A percentile compares a stretch with the other conserved stretches of the same genome.
These are phyloP conservation scores for Termitomyces sp. DNA, from an alignment of 768 basidiomycete genomes.

Conservation along the genomic window DNA sequence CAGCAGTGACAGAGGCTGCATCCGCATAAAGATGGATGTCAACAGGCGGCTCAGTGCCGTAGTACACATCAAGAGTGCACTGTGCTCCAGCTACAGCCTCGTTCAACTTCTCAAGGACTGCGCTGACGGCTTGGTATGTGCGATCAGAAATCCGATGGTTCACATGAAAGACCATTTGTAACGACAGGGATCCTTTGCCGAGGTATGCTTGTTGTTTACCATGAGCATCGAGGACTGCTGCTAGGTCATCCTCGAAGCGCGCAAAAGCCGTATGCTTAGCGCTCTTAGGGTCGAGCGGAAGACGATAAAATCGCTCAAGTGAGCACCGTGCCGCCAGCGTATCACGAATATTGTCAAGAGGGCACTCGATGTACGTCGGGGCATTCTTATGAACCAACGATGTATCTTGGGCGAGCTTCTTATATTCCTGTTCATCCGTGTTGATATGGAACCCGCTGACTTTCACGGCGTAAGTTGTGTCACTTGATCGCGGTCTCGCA, in stretches of 20 bases:
- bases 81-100: slow-evolving; percentile 20
- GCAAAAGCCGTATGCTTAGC: slow-evolving; percentile 42
- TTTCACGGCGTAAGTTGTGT: slow-evolving; percentile 41
- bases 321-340: slow-evolving; percentile 34
- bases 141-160: slow-evolving; percentile 34
- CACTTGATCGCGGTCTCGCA: slow-evolving; percentile 29
- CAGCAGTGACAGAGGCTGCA: slow-evolving; percentile 23
- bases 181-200: slow-evolving; percentile 32
- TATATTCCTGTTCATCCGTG: slow-evolving; percentile 30
- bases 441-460: slow-evolving; percentile 42
- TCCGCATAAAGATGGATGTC: slow-evolving; percentile 39
- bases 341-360: slow-evolving; percentile 31
- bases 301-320: slow-evolving; percentile 38
- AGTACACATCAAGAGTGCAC: slow-evolving; percentile 34
- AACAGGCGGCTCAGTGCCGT: slow-evolving; percentile 27
- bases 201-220: slow-evolving; percentile 34
- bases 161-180: slow-evolving; percentile 39
- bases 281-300: slow-evolving; percentile 29
- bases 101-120: slow-evolving; percentile 34
- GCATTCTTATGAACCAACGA: slow-evolving; percentile 29
- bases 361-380: slow-evolving; percentile 33
- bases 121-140: slow-evolving; percentile 34
- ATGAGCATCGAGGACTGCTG: slow-evolving; percentile 29
- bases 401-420: slow-evolving; percentile 29
- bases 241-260: slow-evolving; percentile 33